phyloP scores from a whole-genome alignment of 345 rosid species.

The Hypericum androsaemum region DNA sequence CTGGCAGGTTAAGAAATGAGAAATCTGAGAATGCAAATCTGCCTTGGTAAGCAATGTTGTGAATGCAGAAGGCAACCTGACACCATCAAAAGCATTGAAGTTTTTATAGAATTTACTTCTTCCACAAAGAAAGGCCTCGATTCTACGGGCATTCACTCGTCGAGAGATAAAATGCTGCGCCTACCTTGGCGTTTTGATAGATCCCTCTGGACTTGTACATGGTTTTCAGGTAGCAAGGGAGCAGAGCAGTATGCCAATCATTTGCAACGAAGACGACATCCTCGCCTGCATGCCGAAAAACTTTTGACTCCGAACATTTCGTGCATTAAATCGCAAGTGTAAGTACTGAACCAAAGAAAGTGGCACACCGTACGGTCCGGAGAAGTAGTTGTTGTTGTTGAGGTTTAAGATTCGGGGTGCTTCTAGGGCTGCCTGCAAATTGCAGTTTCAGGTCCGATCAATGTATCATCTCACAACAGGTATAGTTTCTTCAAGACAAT shows the following conservation, averaged over 20 bases:
- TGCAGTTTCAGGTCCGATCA: too few species aligned
- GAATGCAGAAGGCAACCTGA: slow-evolving; percentile 91
- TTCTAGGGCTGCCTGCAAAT: slow-evolving; percentile 73
- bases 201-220: slow-evolving; percentile 64
- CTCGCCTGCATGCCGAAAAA: slow-evolving; percentile 51
- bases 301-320: background rate
- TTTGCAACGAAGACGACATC: slow-evolving; percentile 75
- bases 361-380: slow-evolving; percentile 73
- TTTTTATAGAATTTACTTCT: background rate
- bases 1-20: slow-evolving; percentile 62
- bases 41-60: slow-evolving; percentile 95
- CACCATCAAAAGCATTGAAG: background rate
- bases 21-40: slow-evolving; percentile 60
- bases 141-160: background rate
- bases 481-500: too few species aligned
- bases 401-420: slow-evolving; percentile 75
- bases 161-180: background rate
- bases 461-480: too few species aligned
- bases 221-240: slow-evolving; percentile 74
- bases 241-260: slow-evolving; percentile 93
- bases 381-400: slow-evolving; percentile 42
- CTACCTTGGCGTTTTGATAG: slow-evolving; percentile 74
- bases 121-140: background rate
- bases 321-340: background rate
- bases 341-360: slow-evolving; percentile 11